Evolutionary conservation across 495 filamentous ascomycete genomes (phyloP).

Genomic region (Podospora fimiseda): DNA sequence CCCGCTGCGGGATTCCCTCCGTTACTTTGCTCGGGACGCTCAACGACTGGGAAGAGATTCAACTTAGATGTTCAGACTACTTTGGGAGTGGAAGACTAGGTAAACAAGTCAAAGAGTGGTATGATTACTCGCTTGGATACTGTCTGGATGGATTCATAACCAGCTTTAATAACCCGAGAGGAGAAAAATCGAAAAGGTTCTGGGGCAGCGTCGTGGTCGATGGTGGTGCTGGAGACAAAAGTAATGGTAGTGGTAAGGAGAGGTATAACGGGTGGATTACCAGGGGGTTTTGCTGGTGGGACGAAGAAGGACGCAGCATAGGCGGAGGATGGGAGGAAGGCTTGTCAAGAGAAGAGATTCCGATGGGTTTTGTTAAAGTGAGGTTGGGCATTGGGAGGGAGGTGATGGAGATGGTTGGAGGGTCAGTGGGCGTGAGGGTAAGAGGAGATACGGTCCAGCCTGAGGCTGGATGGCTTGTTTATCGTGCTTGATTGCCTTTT

Average conservation of each 20-base stretch:
- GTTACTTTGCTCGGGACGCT: constrained; percentile 31
- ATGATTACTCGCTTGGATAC: constrained; percentile 21
- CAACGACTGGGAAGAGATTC: constrained; percentile 27
- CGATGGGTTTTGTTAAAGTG: constrained; percentile 33
- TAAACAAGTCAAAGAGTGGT: constrained; percentile 25
- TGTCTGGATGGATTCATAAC: constrained; percentile 30
- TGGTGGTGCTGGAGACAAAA: constrained; percentile 17
- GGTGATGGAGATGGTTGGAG: constrained; percentile 35
- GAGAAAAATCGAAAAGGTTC: constrained; percentile 19
- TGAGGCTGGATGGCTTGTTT: constrained; percentile 37
- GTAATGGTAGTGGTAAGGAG: constrained; percentile 32
- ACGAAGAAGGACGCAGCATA: constrained; percentile 25
- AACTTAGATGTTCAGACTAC: background rate
- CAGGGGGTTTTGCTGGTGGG: constrained; percentile 39
- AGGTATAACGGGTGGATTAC: constrained; percentile 36
- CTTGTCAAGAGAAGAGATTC: constrained; percentile 27
- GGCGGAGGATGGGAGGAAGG: constrained; percentile 10
- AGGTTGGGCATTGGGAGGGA: constrained; percentile 25
- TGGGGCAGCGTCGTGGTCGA: constrained; percentile 31
- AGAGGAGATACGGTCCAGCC: constrained; percentile 33
- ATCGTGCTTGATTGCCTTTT: constrained; percentile 12
- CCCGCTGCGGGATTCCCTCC: constrained; percentile 32
- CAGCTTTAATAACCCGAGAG: constrained; percentile 29
- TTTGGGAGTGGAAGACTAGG: constrained; percentile 25
- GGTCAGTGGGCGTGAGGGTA: constrained; percentile 27